Percentiles rank a stretch among this genome's conserved stretches.
Evolutionary conservation across 768 basidiomycete species (phyloP).

Genomic region (Leccinum broughii): DNA sequence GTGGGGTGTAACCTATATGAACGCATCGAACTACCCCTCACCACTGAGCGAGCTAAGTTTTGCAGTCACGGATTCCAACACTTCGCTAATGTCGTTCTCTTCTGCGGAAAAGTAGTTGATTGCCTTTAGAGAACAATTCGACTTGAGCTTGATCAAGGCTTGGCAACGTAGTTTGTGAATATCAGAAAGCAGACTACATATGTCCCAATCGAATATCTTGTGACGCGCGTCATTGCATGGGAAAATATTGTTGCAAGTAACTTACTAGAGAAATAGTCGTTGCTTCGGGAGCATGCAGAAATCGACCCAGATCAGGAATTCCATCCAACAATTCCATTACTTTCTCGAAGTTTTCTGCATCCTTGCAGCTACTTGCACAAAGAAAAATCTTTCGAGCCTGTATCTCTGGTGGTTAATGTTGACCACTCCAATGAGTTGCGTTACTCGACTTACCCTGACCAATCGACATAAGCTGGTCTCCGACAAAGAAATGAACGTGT

Average conservation of each 20-base stretch:
- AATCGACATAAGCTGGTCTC: background rate
- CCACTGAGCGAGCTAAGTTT: slow-evolving; percentile 15
- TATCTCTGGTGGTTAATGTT: background rate
- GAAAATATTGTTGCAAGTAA: background rate
- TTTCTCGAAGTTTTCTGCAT: background rate
- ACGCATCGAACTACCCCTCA: background rate
- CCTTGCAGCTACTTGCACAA: background rate
- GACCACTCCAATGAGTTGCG: background rate
- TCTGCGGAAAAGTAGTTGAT: background rate
- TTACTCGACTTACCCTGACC: background rate
- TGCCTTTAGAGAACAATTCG: background rate
- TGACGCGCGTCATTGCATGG: background rate
- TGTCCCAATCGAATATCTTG: slow-evolving; percentile 18
- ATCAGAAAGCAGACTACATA: slow-evolving; percentile 4
- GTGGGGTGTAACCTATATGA: background rate
- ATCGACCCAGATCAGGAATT: background rate
- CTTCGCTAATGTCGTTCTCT: slow-evolving; percentile 3
- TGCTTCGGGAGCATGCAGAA: slow-evolving; percentile 6
- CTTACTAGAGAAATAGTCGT: slow-evolving; percentile 7
- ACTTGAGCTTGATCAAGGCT: slow-evolving; percentile 9
- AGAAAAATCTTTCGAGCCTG: slow-evolving; percentile 3
- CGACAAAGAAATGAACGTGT: background rate
- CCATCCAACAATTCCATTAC: background rate
- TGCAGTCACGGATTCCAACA: slow-evolving; percentile 1
- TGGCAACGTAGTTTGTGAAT: background rate